Base-by-base conservation (phyloP, 768 basidiomycete genomes). In the Mycena belliarum region DNA sequence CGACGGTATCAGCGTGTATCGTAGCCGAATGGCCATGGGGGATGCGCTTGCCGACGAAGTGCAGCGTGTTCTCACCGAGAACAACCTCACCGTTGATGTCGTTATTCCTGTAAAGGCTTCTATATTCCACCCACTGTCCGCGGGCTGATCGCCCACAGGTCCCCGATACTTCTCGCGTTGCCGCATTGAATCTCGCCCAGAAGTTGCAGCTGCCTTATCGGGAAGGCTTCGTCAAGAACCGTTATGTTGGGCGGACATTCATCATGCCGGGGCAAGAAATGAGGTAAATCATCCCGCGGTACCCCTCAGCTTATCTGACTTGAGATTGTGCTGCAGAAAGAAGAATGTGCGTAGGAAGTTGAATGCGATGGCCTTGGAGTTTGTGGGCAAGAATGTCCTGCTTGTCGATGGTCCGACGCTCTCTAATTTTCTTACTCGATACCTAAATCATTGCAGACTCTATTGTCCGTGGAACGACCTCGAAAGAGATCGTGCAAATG, bases 191-290 rank as follows among this genome's bases (percentile, higher is more conserved):
- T 70, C 76, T 97, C 37, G 97, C 97, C 20, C 96, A 99, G 70
- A 89, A 87, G 66, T 79, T 98, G 41, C 70, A 82, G 8, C 77
- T 98, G 29, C 96, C 97, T 4, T 99, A 98, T 72, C 85, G 97
- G 44, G 97, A 99, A 75, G 97, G 97, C 1, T 98, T 99, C 72
- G 86, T 98, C 65, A 99, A 99, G 79, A 99, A 99, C 72, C 86
- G 97, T 32, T 99, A 99, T 74, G 94, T 98, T 29, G 97, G 95
- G 4, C 79, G 97, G 63, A 99, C 97, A 0, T 99, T 99, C 71
- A 98, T 99, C 74, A 99, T 99, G 97, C 96, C 97, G 9, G 97
- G 96, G 23, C 97, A 99, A 70, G 89, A 93, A 72, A 90, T 93
- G 87, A 85, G 95, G 92, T 85, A 67, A 38, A 61, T 55, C 43